Base-by-base conservation (phyloP, 2,329 filamentous ascomycete species). In the Sporothrix variecibatus region DNA sequence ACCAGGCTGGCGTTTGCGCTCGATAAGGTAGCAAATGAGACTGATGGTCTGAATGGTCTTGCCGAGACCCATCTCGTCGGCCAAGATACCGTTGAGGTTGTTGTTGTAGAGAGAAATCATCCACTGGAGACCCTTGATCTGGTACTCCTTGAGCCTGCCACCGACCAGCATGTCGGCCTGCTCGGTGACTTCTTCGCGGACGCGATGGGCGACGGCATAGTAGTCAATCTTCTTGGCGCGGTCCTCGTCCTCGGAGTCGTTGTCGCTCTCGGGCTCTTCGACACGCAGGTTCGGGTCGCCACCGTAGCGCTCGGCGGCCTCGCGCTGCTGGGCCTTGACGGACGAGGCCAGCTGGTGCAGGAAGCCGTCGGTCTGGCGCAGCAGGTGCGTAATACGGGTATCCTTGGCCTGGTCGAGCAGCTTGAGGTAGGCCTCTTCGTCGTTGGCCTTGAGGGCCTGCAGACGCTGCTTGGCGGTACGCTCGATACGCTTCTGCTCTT, bases 101-200 rank as follows among this genome's bases (percentile, higher is more conserved):
- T 99, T 99, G 91, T 99, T 99, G 89, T 98, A 99, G 17, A 99
- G 88, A 17, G 96, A 99, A 75, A 99, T 92, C 96, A 99, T 99
- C 96, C 96, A 99, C 83, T 99, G 95, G 67, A 99, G 86, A 88
- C 96, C 96, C 90, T 98, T 98, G 84, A 99, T 78, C 84, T 99
- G 96, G 83, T 99, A 99, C 82, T 99, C 96, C 83, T 99, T 99
- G 78, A 99, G 87, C 12, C 87, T 93, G 80, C 96, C 96, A 81
- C 96, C 96, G 76, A 98, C 94, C 75, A 99, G 88, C 60, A 97
- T 97, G 72, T 84, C 83, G 7, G 96, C 94, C 81, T 99, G 96
- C 75, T 87, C 87, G 0, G 89, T 92, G 78, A 99, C 92, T 77
- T 97, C 94, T 85, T 99, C 96, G 82, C 96, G 95, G 85, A 98